Base-by-base conservation (phyloP, 495 filamentous ascomycete genomes). In the Penicillium herquei region DNA sequence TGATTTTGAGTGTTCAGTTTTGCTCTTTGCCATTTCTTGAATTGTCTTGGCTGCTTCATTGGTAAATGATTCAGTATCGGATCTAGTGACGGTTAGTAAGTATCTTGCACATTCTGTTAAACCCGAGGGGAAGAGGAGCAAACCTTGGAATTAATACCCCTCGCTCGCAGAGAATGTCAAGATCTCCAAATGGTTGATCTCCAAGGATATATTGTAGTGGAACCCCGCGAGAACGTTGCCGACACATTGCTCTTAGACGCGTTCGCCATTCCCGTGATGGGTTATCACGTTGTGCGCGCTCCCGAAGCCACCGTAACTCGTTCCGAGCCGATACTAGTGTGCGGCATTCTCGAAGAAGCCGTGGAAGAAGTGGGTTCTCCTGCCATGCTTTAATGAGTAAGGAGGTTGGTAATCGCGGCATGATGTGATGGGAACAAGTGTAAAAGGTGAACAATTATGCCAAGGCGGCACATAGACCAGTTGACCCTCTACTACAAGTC, bases 151-250 rank as follows among this genome's bases (percentile, higher is more conserved):
- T 96, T 42, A 98, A 69, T 1, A 96, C 92, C 0, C 88, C 89
- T 12, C 74, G 80, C 35, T 72, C 70, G 59, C 91, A 96, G 39
- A 78, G 70, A n/a, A 98, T 89, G 39, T 92, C 86, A 11, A 96
- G 69, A 3, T 85, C 74, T 0, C 92, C 92, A 65, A 98, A 97
- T 11, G 89, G 92, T 64, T 98, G 92, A 13, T 84, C 84, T 0
- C 92, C 92, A 3, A 98, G 76, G 10, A 97, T 81, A 64, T 97
- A 98, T 65, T 98, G 94, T 7, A 98, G 73, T 0, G 94, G 94
- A 37, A 80, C 72, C 1, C 92, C 92, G 30, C 56, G 68, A 3
- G 82, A 78, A 39, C 94, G 79, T 35, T 79, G 63, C 11, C 66
- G 52, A 52, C 86, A 90, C 52, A 89, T 76, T 1, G 67, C 58